Base-by-base conservation (phyloP, 139 green algal species). In the Klebsormidium nitens region DNA sequence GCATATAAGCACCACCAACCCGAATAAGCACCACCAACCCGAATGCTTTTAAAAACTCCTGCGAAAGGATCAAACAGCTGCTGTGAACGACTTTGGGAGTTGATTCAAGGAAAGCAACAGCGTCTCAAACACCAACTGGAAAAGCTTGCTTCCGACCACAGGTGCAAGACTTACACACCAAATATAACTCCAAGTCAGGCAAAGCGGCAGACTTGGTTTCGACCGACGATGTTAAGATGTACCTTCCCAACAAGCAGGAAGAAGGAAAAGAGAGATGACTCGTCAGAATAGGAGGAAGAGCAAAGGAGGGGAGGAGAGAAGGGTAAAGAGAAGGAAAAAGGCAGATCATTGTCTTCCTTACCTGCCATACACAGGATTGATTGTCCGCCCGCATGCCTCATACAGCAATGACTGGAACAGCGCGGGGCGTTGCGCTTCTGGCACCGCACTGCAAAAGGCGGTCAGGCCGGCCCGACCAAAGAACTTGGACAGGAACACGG, bases 371-470 rank as follows among this genome's bases (percentile, higher is more conserved):
- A 14, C 70, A 29, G 70, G 70, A 32, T 77, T 77, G 39, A 77
- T 77, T 11, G 70, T 74, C 17, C 70, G 70, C 8, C 70, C 70
- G 48, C 70, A 77, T 5, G 70, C 70, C 36, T 77, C 70, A 42
- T 75, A 77, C 35, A 77, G 64, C 28, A 77, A 38, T 6, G 70
- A 77, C 70, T 77, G 61, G 48, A 77, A 77, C n/a, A 77, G 39
- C 23, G 61, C 70, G 29, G 67, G 67, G 5, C 67, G 59, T 23
- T 77, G 70, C 42, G 32, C 11, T n/a, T 77, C 70, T 14, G 44
- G 28, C 32, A 77, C 70, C 1, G 26, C 64, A 1, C 34, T 17
- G 40, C 74, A 75, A 49, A 77, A 77, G 2, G 36, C 63, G 39
- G 75, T 74, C 5, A 77, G 70, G 8, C 70, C 70, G n/a, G 70